Evolutionary conservation across 2,329 filamentous ascomycete species (phyloP).

Genomic region (Sclerotinia minor): DNA sequence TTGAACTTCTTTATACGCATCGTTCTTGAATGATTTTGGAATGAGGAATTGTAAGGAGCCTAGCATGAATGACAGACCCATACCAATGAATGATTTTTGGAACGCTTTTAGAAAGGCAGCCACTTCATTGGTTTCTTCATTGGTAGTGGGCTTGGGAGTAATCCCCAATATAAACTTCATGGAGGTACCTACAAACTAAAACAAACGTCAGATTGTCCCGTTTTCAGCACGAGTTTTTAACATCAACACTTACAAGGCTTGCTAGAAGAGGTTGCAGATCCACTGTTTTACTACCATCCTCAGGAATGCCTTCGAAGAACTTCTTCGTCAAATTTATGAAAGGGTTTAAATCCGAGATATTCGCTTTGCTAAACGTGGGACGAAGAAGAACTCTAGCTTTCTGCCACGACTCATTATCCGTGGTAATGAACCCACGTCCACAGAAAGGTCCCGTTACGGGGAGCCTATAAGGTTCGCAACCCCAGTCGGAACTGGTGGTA

Average conservation of each 20-base stretch:
- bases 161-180: slow-evolving; percentile 12
- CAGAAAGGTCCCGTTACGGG: slow-evolving; percentile 18
- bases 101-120: slow-evolving; percentile 16
- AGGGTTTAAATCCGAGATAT: background rate
- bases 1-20: slow-evolving; percentile 13
- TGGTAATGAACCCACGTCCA: slow-evolving; percentile 10
- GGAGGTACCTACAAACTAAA: background rate
- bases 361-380: slow-evolving; percentile 15
- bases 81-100: slow-evolving; percentile 3
- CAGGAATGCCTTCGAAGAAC: background rate
- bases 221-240: background rate
- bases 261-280: slow-evolving; percentile 9
- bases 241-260: slow-evolving; percentile 7
- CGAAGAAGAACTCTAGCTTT: slow-evolving; percentile 7
- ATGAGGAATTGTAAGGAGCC: slow-evolving; percentile 14
- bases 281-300: background rate
- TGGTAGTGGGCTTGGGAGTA: background rate
- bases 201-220: background rate
- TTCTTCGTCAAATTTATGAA: background rate
- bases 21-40: background rate
- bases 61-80: slow-evolving; percentile 20
- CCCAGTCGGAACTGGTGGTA: slow-evolving; percentile 13
- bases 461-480: slow-evolving; percentile 10
- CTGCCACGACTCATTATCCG: slow-evolving; percentile 4
- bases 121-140: too few species aligned